Evolutionary conservation across 164 flowering plant species (phyloP), one percentile per base, ranked within the genome.

Genomic region (Stephania japonica): DNA sequence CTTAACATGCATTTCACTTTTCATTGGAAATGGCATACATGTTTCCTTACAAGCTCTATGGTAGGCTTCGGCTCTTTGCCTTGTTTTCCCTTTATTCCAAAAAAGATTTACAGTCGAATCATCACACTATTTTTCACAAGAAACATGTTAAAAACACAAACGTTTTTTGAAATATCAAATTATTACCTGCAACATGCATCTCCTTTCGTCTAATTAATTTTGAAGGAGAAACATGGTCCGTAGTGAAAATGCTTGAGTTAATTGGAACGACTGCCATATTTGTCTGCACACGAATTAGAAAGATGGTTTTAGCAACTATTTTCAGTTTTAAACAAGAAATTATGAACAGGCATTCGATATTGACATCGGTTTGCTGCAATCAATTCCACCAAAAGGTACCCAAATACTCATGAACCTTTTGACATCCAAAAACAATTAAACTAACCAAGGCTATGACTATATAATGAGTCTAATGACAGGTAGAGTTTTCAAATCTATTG

Each of bases 221-320:
- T 27, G 65, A 50, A 70, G 72, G 56, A 61, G 50, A 62, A 61
- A 62, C 65, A 43, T 75, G 73, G 44, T 78, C 84, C 68, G 73
- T 85, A 23, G 47, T 79, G 12, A 75, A 78, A 41, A 78, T 65
- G 64, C 74, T 83, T 72, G 73, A 78, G 75, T 83, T 78, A 70
- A 81, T 38, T 27, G 87, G 80, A 80, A 79, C 69, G 44, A 74
- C 71, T 68, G 88, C 85, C 87, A 85, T 84, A 10, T 53, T 41
- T 50, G 26, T 66, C 85, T 80, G 80, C 56, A 75, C 68, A 74
- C 41, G 41, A 62, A 42, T 67, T 18, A 42, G 38, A 23, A 59
- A 67, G 24, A 72, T 70, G 49, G 24, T 24, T 18, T 72, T 14
- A 72, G 69, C 68, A 68, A 61, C 70, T 64, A 56, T 21, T 10